These are phyloP conservation scores for Durio zibethinus DNA, from an alignment of 345 rosid species.

Conservation along the genomic window DNA sequence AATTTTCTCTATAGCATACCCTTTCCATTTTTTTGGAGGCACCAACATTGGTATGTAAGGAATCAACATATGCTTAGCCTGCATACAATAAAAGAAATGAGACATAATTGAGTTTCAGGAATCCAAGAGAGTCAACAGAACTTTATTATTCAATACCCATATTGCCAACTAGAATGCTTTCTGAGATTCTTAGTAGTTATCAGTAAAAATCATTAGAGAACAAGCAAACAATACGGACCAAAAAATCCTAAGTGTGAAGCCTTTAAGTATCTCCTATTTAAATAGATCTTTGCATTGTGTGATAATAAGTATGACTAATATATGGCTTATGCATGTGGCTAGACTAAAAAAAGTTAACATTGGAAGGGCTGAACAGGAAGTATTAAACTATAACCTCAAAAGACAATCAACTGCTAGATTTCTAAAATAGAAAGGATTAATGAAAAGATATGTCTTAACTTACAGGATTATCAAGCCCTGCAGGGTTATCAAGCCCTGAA, in stretches of 20 bases:
- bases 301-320: background rate
- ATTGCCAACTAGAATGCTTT: background rate
- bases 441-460: conserved; percentile 35
- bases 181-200: background rate
- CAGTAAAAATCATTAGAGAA: background rate
- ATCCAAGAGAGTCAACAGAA: background rate
- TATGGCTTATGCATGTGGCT: background rate
- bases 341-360: background rate
- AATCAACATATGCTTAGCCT: conserved; percentile 89
- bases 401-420: background rate
- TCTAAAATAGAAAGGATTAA: background rate
- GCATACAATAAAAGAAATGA: conserved; percentile 32
- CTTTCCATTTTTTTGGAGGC: conserved; percentile 96
- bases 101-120: background rate
- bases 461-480: no score
- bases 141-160: background rate
- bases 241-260: background rate
- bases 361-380: background rate
- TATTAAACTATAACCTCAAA: conserved; percentile 11
- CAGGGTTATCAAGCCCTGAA: conserved; percentile 72
- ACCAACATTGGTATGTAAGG: conserved; percentile 96
- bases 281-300: background rate
- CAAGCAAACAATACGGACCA: background rate
- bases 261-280: background rate
- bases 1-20: conserved; percentile 45